phyloP scores from a whole-genome alignment of 495 filamentous ascomycete genomes.

The Penicillium canariense region DNA sequence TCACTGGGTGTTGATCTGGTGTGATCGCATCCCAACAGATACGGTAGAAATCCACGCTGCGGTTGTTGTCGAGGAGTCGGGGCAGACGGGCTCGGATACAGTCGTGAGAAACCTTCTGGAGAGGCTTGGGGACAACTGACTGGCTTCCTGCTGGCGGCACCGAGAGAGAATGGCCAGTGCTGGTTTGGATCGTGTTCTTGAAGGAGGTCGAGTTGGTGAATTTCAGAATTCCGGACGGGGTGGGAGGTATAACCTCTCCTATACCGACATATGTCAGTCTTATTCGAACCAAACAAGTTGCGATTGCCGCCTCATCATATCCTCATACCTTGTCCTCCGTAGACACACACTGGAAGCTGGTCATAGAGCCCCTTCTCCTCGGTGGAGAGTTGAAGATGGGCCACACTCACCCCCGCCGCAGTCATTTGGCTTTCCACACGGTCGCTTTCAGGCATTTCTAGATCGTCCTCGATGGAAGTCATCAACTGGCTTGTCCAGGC shows the following conservation, averaged over 20 bases:
- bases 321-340: conserved; percentile 32
- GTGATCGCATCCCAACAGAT: conserved; percentile 38
- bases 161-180: conserved; percentile 1
- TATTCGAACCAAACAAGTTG: no score
- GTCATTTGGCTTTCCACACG: conserved; percentile 37
- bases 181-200: conserved; percentile 5
- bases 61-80: neutral
- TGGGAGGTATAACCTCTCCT: conserved; percentile 9
- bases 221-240: conserved; percentile 4
- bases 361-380: conserved; percentile 27
- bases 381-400: conserved; percentile 33
- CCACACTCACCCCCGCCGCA: conserved; percentile 39
- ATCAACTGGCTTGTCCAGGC: conserved; percentile 50
- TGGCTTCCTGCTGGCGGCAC: neutral
- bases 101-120: neutral
- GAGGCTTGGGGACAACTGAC: neutral
- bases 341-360: conserved; percentile 38
- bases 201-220: conserved; percentile 14
- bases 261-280: neutral
- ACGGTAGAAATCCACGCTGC: conserved; percentile 20
- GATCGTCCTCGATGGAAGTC: conserved; percentile 29
- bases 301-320: conserved; percentile 20
- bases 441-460: conserved; percentile 23
- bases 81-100: conserved; percentile 4
- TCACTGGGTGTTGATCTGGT: conserved; percentile 48